Conservation (phyloP, 331 rosid species). For the Acacia pycnantha region DNA sequence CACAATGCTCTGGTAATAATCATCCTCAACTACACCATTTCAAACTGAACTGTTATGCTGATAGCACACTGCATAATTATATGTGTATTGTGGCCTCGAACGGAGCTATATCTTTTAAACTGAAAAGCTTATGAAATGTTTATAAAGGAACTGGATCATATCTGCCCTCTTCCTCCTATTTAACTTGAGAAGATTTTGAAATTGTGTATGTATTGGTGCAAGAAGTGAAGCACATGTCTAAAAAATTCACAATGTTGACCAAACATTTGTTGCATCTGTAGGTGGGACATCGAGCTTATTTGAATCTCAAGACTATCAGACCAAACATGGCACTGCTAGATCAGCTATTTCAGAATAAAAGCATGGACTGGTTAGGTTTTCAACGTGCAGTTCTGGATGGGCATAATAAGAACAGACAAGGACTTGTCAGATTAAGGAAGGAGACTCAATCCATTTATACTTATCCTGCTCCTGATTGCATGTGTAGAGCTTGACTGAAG, state of each 20-base stretch:
- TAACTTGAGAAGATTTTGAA: neutral
- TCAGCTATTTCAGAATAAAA: slow-evolving; percentile 71
- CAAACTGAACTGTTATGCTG: slow-evolving; percentile 3
- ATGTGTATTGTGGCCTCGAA: neutral
- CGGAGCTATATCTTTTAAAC: neutral
- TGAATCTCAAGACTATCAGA: slow-evolving; percentile 77
- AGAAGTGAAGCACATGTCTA: slow-evolving; percentile 16
- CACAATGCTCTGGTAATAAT: slow-evolving; percentile 75
- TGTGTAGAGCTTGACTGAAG: slow-evolving; percentile 52
- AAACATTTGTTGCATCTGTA: slow-evolving; percentile 31
- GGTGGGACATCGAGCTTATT: slow-evolving; percentile 78
- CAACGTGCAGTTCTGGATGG: slow-evolving; percentile 60
- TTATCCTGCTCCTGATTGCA: slow-evolving; percentile 88
- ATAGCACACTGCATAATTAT: neutral
- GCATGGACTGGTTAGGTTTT: slow-evolving; percentile 65
- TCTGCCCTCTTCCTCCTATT: neutral
- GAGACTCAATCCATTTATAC: slow-evolving; percentile 81
- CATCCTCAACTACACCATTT: slow-evolving; percentile 15
- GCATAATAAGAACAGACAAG: slow-evolving; percentile 77
- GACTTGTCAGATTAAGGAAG: slow-evolving; percentile 72
- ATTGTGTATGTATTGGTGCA: slow-evolving; percentile 6
- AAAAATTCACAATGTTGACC: slow-evolving; percentile 7
- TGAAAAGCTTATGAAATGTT: neutral
- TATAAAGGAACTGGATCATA: neutral
- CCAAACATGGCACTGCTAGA: slow-evolving; percentile 81